phyloP scores from a whole-genome alignment of 73 alveolate species.

The Paramecium tetraurelia region DNA sequence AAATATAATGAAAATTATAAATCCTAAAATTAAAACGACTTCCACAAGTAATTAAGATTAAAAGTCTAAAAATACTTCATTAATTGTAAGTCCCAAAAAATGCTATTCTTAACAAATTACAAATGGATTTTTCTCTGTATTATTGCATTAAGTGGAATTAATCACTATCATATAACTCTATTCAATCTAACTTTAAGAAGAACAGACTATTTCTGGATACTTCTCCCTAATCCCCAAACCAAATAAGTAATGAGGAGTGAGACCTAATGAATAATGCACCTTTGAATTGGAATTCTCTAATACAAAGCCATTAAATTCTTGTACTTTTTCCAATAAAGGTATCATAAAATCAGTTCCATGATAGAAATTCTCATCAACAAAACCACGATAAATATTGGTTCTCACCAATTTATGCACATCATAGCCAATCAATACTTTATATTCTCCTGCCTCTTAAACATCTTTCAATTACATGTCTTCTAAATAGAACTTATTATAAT shows the following conservation, averaged over 20 bases:
- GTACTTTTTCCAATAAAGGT: conserved; percentile 1
- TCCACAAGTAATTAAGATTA: background rate
- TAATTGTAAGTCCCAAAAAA: background rate
- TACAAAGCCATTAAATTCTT: background rate
- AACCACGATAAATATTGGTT: conserved; percentile 22
- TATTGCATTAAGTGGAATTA: background rate
- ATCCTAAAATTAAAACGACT: background rate
- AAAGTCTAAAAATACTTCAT: conserved; percentile 5
- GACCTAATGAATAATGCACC: background rate
- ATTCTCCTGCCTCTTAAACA: background rate
- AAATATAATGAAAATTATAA: background rate
- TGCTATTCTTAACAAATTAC: conserved; percentile 1
- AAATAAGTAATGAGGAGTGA: background rate
- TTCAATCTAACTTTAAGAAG: background rate
- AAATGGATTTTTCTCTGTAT: conserved; percentile 17
- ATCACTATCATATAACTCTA: background rate
- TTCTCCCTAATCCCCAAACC: background rate
- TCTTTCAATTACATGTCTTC: conserved; percentile 40
- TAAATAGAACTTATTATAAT: conserved; percentile 19
- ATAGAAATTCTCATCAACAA: conserved; percentile 7
- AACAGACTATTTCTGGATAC: background rate
- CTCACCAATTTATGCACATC: conserved; percentile 38
- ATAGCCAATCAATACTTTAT: background rate
- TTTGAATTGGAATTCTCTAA: background rate
- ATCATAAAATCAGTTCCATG: conserved; percentile 34